Evolutionary conservation across 2,329 filamentous ascomycete species (phyloP), one percentile per base, ranked within the genome.

Genomic region (Thyridium curvatum): DNA sequence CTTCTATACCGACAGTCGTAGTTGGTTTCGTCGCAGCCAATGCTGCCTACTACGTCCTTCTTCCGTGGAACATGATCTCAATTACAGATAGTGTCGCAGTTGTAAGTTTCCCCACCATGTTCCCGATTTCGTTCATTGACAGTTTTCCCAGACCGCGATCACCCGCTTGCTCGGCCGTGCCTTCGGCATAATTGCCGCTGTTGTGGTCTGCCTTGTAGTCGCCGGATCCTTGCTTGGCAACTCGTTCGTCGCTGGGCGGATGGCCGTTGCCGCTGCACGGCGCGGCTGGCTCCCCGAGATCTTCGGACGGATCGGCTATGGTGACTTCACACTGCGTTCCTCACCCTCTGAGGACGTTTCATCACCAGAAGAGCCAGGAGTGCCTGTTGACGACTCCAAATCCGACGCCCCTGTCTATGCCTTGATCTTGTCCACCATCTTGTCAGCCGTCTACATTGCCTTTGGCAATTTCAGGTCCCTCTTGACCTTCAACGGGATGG

Each of bases 81-180:
- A 71, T 66, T 0, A 80, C 72, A 0, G 74, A 82, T 44, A 79
- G 76, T 16, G 72, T 82, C 1, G 79, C 78, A 3, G 77, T 82
- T 37, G 76, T 80, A 59, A 55, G 71, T 59, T 4, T 21, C 28
- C 10, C 12, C 34, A 7, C 16, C 32, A 17, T 32, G 14, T 8
- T 17, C 16, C 4, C 30, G 5, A 12, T 13, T 26, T 21, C 14
- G n/a, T 21, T 16, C 6, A 26, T 26, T 26, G 12, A 4, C 14
- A 18, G 12, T 37, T 10, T 5, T 32, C 32, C 4, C 46, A 79
- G 64, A 78, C 77, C 4, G 77, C 65, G 14, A 74, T 72, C 48
- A 74, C 61, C 16, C 68, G 61, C 34, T 69, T 82, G 2, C 51
- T 82, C 2, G 78, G 78, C 3, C 63, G 60, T 0, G 64, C 56